phyloP scores from a whole-genome alignment of 768 basidiomycete genomes.

The Tulasnella sp. region DNA sequence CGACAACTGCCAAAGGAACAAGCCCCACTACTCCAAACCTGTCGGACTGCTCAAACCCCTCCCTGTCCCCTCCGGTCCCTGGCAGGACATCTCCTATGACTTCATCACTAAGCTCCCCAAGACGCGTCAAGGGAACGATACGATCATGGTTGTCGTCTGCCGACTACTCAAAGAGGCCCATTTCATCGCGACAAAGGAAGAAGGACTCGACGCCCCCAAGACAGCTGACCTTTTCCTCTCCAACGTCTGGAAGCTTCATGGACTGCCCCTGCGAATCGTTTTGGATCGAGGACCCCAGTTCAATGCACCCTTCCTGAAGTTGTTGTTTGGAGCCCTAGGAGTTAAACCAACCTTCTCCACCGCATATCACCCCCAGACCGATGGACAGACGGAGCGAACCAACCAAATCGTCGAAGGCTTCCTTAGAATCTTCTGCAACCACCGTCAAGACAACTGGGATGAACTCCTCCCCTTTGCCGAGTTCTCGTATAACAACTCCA shows the following conservation, averaged over 20 bases:
- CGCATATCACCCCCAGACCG: too few relatives aligned
- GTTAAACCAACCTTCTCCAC: not conserved
- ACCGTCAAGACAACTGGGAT: constrained; percentile 8
- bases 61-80: constrained; percentile 34
- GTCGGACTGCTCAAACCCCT: constrained; percentile 35
- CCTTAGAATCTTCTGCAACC: not conserved
- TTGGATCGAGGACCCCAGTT: too few relatives aligned
- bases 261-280: constrained; percentile 4
- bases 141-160: not conserved
- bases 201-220: constrained; percentile 37
- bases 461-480: not conserved
- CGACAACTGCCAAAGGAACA: constrained; percentile 33
- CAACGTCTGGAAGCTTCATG: constrained; percentile 37
- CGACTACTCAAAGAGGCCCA: not conserved
- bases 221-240: constrained; percentile 41
- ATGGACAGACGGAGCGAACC: constrained; percentile 31
- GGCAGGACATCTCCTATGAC: constrained; percentile 34
- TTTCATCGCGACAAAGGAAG: too few relatives aligned
- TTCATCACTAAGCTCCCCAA: too few relatives aligned
- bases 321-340: not conserved
- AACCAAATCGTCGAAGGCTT: constrained; percentile 33
- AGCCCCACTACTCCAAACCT: constrained; percentile 23
- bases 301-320: constrained; percentile 15
- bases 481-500: not conserved
- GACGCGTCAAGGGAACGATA: too few relatives aligned